A percentile compares a stretch with the other conserved stretches of the same genome.
Conservation (phyloP, 1,284 basidiomycete species). For the Porogramme epimiltina region DNA sequence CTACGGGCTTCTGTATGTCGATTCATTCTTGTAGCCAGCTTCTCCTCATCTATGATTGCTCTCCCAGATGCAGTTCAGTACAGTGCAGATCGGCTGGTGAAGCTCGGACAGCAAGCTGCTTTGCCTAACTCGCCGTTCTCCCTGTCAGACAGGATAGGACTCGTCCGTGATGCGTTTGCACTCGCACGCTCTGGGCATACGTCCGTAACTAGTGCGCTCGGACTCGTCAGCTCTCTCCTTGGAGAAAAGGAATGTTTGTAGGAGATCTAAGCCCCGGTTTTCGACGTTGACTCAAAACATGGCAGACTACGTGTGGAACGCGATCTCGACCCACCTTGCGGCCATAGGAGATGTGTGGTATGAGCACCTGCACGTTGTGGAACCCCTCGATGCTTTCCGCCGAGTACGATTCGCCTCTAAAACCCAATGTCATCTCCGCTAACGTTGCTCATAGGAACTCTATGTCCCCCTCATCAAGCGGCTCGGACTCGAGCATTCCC, state of each 20-base stretch:
- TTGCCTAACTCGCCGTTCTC: constrained; percentile 65
- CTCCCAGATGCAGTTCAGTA: constrained; percentile 83
- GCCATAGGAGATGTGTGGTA: constrained; percentile 78
- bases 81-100: constrained; percentile 77
- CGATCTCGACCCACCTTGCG: constrained; percentile 57
- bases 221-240: constrained; percentile 68
- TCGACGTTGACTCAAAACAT: not conserved
- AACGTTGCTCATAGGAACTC: constrained; percentile 48
- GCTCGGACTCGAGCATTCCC: constrained; percentile 79
- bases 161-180: constrained; percentile 82
- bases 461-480: constrained; percentile 80
- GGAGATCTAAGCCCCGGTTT: constrained; percentile 29
- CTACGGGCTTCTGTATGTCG: constrained; percentile 83
- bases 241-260: constrained; percentile 72
- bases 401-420: constrained; percentile 47
- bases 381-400: constrained; percentile 65
- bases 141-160: constrained; percentile 76
- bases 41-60: not conserved
- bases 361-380: constrained; percentile 71
- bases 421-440: not conserved
- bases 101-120: constrained; percentile 81
- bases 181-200: constrained; percentile 82
- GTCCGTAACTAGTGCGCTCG: constrained; percentile 77
- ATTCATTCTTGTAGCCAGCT: not conserved
- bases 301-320: constrained; percentile 75